Evolutionary conservation across 2,329 filamentous ascomycete genomes (phyloP).

Genomic region (Colletotrichum endophyticum): DNA sequence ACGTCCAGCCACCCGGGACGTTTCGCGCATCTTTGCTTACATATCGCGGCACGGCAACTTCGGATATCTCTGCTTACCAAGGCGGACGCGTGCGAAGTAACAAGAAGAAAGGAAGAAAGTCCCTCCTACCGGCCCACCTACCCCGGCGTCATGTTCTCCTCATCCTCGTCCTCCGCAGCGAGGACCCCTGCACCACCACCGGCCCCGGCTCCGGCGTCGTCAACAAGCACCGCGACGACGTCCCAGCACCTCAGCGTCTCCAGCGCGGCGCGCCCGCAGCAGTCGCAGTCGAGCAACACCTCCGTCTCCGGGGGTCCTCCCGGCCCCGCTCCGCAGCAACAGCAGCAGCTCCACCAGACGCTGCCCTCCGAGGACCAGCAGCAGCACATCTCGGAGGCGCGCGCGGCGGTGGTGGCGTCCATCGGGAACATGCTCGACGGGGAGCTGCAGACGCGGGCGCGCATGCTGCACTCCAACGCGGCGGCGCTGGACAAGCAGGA

Average conservation of each 20-base stretch:
- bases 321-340: not conserved
- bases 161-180: conserved; percentile 8
- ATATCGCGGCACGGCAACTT: not conserved
- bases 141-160: conserved; percentile 10
- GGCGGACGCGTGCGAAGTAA: not conserved
- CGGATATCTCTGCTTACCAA: not conserved
- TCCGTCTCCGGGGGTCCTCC: conserved; percentile 5
- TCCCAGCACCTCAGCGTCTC: conserved; percentile 14
- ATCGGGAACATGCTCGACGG: conserved; percentile 74
- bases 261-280: conserved; percentile 12
- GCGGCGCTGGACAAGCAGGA: conserved; percentile 71
- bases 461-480: conserved; percentile 72
- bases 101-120: not conserved
- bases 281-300: conserved; percentile 12
- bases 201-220: not conserved
- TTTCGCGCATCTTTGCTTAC: not conserved
- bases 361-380: conserved; percentile 48
- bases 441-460: conserved; percentile 70
- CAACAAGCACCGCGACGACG: not conserved
- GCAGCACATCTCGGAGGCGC: conserved; percentile 60
- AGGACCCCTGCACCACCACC: not conserved
- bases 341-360: conserved; percentile 33
- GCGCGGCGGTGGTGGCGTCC: conserved; percentile 63
- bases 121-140: not conserved
- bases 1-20: not conserved